Evolutionary conservation across 805 yeast species (phyloP).

Genomic region (Kazachstania kunashirensis): DNA sequence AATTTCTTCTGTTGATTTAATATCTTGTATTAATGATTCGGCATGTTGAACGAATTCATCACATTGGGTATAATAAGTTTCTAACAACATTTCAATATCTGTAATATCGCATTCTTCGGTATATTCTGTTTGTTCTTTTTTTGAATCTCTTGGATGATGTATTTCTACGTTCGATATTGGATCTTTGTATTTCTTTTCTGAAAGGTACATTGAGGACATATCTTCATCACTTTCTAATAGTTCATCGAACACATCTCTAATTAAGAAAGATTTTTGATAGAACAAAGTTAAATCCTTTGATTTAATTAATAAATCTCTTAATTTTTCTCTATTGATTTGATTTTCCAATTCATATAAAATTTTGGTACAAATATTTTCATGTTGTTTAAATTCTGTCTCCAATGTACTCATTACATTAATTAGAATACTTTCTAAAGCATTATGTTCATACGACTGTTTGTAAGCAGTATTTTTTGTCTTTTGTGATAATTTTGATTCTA

Average conservation of each 20-base stretch:
- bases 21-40: constrained; percentile 71
- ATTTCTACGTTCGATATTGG: background rate
- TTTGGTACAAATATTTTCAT: constrained; percentile 47
- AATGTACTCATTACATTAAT: constrained; percentile 71
- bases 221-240: constrained; percentile 81
- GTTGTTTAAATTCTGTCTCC: constrained; percentile 63
- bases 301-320: constrained; percentile 62
- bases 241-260: constrained; percentile 75
- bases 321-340: constrained; percentile 64
- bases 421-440: constrained; percentile 73
- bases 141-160: background rate
- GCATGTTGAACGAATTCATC: constrained; percentile 91
- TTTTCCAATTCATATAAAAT: constrained; percentile 66
- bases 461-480: constrained; percentile 15
- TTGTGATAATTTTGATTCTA: constrained; percentile 54
- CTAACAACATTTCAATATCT: constrained; percentile 79
- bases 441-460: constrained; percentile 60
- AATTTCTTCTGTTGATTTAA: constrained; percentile 85
- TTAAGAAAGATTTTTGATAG: constrained; percentile 64
- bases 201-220: constrained; percentile 66
- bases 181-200: constrained; percentile 15
- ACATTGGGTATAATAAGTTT: constrained; percentile 82
- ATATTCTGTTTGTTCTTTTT: constrained; percentile 10
- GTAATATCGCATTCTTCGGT: constrained; percentile 37
- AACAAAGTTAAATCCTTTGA: constrained; percentile 64